Percentiles rank a stretch among this genome's conserved stretches.
Evolutionary conservation across 495 filamentous ascomycete genomes (phyloP).

Genomic region (Talaromyces liani): DNA sequence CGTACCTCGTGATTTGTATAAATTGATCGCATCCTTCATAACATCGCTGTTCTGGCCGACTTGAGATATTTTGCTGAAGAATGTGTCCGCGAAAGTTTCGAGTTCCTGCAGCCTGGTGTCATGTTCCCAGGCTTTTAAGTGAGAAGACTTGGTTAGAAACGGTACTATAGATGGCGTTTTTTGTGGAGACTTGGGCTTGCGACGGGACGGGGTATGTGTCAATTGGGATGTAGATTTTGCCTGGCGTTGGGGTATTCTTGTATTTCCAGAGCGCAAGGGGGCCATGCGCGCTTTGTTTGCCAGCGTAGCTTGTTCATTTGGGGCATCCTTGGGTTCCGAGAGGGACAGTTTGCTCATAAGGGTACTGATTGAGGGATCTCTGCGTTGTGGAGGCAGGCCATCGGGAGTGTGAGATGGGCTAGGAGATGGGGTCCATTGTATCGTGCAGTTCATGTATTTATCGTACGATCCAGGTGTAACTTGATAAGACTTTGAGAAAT

Average conservation of each 20-base stretch:
- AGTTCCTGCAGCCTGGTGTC: constrained; percentile 58
- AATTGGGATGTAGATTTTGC: constrained; percentile 12
- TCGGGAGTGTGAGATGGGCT: constrained; percentile 2
- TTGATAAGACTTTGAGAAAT: constrained; percentile 18
- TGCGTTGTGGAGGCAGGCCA: not conserved
- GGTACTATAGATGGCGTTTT: constrained; percentile 24
- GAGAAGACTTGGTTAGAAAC: constrained; percentile 69
- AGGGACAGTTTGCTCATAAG: constrained; percentile 10
- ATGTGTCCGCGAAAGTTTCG: constrained; percentile 50
- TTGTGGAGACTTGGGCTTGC: constrained; percentile 27
- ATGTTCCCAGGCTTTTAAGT: constrained; percentile 59
- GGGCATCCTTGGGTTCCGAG: constrained; percentile 13
- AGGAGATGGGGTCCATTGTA: constrained; percentile 9
- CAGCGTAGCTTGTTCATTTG: constrained; percentile 2
- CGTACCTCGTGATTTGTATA: constrained; percentile 70
- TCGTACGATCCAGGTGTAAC: constrained; percentile 19
- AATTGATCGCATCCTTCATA: constrained; percentile 59
- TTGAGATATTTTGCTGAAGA: constrained; percentile 56
- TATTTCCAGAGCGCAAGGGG: constrained; percentile 27
- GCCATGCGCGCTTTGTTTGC: constrained; percentile 14
- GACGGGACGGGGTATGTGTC: constrained; percentile 20
- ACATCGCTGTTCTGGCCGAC: constrained; percentile 52
- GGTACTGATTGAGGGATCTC: constrained; percentile 1
- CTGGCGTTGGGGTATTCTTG: constrained; percentile 16
- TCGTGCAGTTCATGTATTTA: constrained; percentile 11